Evolutionary conservation across 192 early-diverging fungal genomes (phyloP).

Genomic region (Entophlyctis luteolus): DNA sequence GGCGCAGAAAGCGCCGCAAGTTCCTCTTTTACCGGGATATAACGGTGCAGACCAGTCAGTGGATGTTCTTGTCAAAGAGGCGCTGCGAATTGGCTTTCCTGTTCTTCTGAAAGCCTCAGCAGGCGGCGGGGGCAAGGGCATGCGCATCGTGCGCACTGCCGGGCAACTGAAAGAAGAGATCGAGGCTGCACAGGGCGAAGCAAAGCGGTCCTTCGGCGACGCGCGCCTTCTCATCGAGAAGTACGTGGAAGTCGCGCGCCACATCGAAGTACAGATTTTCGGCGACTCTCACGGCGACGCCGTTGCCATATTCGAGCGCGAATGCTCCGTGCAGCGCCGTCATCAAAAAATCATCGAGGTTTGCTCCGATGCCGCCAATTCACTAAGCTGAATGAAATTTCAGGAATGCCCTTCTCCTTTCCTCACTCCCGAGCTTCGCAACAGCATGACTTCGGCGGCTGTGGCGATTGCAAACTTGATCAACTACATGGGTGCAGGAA

Average conservation of each 20-base stretch:
- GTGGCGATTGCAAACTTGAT: constrained; percentile 12
- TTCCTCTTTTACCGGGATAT: constrained; percentile 65
- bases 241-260: constrained; percentile 53
- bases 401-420: constrained; percentile 52
- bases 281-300: constrained; percentile 57
- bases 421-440: constrained; percentile 36
- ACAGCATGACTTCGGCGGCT: constrained; percentile 2
- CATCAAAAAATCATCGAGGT: constrained; percentile 68
- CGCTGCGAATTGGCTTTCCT: constrained; percentile 49
- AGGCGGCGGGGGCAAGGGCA: constrained; percentile 59
- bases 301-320: constrained; percentile 55
- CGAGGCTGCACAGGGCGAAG: constrained; percentile 52
- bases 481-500: constrained; percentile 56
- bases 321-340: constrained; percentile 62
- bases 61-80: constrained; percentile 47
- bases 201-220: constrained; percentile 54
- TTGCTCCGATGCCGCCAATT: background rate
- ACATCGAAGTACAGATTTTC: constrained; percentile 56
- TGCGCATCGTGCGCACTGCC: constrained; percentile 53
- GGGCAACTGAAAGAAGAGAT: constrained; percentile 44
- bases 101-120: constrained; percentile 60
- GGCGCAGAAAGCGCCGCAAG: constrained; percentile 41
- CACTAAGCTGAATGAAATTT: background rate
- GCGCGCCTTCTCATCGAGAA: constrained; percentile 57
- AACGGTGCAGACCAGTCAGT: constrained; percentile 57